Evolutionary conservation across 2,329 filamentous ascomycete species (phyloP).

Genomic region (Raffaelea ambrosiae): DNA sequence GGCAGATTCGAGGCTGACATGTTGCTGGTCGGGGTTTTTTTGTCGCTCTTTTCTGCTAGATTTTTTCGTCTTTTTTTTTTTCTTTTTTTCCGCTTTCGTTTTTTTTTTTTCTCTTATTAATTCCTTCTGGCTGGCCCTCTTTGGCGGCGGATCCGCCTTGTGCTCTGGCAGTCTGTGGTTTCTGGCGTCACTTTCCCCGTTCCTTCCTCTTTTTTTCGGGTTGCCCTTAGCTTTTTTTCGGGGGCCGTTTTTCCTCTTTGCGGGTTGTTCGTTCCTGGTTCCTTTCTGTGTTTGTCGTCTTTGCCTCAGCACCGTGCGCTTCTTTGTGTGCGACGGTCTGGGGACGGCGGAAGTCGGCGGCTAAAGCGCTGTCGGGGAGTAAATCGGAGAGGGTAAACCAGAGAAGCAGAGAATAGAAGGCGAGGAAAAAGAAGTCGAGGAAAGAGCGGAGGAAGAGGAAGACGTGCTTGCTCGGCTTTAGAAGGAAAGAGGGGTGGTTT

Average conservation of each 20-base stretch:
- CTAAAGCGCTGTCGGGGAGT: slow-evolving; percentile 1
- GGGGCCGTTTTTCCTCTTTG: background rate
- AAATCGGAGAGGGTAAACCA: background rate
- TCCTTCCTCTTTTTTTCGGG: no score
- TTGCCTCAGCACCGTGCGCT: background rate
- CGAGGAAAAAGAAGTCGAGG: background rate
- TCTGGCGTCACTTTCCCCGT: no score
- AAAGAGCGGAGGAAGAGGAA: background rate
- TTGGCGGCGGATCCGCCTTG: no score
- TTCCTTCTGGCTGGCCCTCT: background rate
- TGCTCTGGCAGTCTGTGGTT: no score
- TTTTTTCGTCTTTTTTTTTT: background rate
- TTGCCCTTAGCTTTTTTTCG: no score
- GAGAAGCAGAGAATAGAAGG: background rate
- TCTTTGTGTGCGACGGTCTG: background rate
- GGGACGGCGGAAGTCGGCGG: background rate
- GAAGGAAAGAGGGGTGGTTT: slow-evolving; percentile 2
- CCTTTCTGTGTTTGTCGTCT: background rate
- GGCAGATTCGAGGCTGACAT: slow-evolving; percentile 19
- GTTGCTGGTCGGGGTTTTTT: background rate
- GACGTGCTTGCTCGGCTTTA: slow-evolving; percentile 2
- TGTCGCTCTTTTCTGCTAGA: background rate
- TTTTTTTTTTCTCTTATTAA: slow-evolving; percentile 2
- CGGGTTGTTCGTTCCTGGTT: background rate
- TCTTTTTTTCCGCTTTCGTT: background rate